These are phyloP conservation scores for Ajuga reptans DNA, from an alignment of 305 asterid genomes.

Conservation along the genomic window DNA sequence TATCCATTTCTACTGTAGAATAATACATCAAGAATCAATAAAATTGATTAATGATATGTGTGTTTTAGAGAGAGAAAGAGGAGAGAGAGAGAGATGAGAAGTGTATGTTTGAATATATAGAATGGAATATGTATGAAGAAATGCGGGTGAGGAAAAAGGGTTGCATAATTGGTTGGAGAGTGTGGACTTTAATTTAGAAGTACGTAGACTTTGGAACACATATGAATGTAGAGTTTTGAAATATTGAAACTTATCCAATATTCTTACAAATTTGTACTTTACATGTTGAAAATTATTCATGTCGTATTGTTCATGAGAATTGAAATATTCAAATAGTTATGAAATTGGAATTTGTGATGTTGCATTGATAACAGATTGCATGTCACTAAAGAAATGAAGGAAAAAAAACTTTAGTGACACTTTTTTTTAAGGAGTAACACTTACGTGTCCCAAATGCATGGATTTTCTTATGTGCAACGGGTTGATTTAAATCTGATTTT, in stretches of 20 bases:
- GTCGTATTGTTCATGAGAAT: not conserved
- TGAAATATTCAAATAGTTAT: not conserved
- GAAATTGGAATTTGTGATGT: too few species aligned
- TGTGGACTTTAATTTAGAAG: constrained; percentile 36
- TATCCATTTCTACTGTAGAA: constrained; percentile 19
- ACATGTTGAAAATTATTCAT: not conserved
- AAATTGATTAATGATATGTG: too few species aligned
- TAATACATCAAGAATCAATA: not conserved
- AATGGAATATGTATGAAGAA: not conserved
- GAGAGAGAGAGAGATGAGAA: too few species aligned
- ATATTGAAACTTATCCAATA: not conserved
- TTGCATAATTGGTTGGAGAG: constrained; percentile 31
- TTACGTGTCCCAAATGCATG: too few species aligned
- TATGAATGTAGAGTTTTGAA: not conserved
- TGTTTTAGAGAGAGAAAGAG: too few species aligned
- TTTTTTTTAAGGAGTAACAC: too few species aligned
- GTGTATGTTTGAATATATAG: not conserved
- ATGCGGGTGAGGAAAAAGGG: constrained; percentile 10
- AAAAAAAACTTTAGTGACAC: too few species aligned
- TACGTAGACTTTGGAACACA: constrained; percentile 27
- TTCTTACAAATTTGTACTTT: not conserved
- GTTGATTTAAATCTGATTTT: too few species aligned
- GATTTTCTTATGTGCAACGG: too few species aligned
- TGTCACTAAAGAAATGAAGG: too few species aligned
- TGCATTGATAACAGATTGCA: too few species aligned